A percentile compares a stretch with the other conserved stretches of the same genome.
These are phyloP conservation scores for Aspergillus olivimuriae DNA, from an alignment of 495 filamentous ascomycete species.

Conservation along the genomic window DNA sequence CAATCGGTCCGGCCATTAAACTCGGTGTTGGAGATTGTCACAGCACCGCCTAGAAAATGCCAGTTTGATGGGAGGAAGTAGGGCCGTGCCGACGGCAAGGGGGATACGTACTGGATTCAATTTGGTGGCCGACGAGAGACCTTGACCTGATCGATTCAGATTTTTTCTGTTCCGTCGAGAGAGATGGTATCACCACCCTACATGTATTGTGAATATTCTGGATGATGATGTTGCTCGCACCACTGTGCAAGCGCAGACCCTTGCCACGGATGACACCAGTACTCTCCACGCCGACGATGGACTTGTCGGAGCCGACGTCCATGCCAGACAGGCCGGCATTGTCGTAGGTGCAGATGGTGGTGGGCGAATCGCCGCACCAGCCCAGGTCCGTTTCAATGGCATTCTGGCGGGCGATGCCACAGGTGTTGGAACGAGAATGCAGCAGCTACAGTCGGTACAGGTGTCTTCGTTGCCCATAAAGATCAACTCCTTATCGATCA, in stretches of 20 bases:
- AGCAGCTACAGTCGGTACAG: slow-evolving; percentile 32
- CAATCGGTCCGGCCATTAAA: slow-evolving; percentile 32
- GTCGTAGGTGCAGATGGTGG: slow-evolving; percentile 21
- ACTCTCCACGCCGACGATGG: slow-evolving; percentile 33
- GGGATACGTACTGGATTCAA: slow-evolving; percentile 23
- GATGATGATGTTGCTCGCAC: slow-evolving; percentile 40
- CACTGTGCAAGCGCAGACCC: slow-evolving; percentile 35
- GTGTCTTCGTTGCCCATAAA: slow-evolving; percentile 37
- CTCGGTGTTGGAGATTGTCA: slow-evolving; percentile 40
- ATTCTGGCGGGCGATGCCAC: slow-evolving; percentile 31
- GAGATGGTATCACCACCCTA: slow-evolving; percentile 44
- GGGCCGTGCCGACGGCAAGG: not conserved
- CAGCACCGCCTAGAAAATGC: slow-evolving; percentile 1
- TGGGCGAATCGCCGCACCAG: slow-evolving; percentile 36
- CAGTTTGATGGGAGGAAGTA: not conserved
- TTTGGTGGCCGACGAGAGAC: slow-evolving; percentile 38
- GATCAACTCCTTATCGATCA: slow-evolving; percentile 27
- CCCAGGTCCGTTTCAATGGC: slow-evolving; percentile 42
- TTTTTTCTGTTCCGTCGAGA: slow-evolving; percentile 28
- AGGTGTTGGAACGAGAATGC: slow-evolving; percentile 31
- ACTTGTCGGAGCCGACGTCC: slow-evolving; percentile 37
- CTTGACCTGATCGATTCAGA: slow-evolving; percentile 45
- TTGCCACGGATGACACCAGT: slow-evolving; percentile 38
- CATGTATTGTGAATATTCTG: slow-evolving; percentile 44
- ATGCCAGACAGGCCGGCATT: slow-evolving; percentile 35